Evolutionary conservation across 2,329 filamentous ascomycete species (phyloP).

Genomic region (Diaporthe eres): DNA sequence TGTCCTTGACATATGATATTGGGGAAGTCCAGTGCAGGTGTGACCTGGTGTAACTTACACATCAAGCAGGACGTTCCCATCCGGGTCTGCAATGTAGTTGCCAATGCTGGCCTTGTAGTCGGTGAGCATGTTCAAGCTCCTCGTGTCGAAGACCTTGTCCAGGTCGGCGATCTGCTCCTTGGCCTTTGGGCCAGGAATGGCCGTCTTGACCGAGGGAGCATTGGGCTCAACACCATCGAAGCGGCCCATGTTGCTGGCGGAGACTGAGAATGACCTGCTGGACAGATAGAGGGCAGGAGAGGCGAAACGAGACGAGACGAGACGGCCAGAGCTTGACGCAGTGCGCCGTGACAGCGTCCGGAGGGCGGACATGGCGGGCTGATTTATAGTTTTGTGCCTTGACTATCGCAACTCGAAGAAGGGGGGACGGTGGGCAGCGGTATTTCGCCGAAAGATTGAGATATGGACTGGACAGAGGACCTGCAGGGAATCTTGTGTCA

Average conservation of each 20-base stretch:
- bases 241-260: constrained; percentile 43
- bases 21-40: constrained; percentile 2
- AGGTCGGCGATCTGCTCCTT: constrained; percentile 78
- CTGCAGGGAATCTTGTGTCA: constrained; percentile 32
- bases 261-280: constrained; percentile 46
- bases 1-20: neutral
- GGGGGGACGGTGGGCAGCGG: neutral
- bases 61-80: constrained; percentile 80
- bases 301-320: constrained; percentile 38
- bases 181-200: constrained; percentile 83
- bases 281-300: constrained; percentile 35
- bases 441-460: constrained; percentile 19
- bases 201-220: constrained; percentile 67
- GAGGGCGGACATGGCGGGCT: constrained; percentile 41
- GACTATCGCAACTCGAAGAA: constrained; percentile 5
- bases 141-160: constrained; percentile 85
- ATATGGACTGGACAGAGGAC: constrained; percentile 1
- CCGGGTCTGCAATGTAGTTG: constrained; percentile 84
- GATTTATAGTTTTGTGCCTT: constrained; percentile 31
- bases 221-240: constrained; percentile 60
- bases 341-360: constrained; percentile 39
- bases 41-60: constrained; percentile 66
- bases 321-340: constrained; percentile 32
- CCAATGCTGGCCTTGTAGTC: constrained; percentile 82
- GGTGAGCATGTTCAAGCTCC: constrained; percentile 86